Evolutionary conservation across 1,139 yeast genomes (phyloP).

Genomic region (Spathaspora sp.): DNA sequence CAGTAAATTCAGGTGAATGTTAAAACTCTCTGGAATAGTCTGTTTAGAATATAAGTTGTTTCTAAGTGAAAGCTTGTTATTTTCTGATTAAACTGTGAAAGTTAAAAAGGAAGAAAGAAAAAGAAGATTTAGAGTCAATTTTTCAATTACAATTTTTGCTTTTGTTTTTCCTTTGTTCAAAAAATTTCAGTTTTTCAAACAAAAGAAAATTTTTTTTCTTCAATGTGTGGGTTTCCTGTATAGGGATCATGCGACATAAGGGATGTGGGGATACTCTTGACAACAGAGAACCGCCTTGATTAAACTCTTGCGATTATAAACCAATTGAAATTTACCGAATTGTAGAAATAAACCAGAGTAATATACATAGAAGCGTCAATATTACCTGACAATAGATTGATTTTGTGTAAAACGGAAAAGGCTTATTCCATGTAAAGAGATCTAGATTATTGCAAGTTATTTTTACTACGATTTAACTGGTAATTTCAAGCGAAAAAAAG

Average conservation of each 20-base stretch:
- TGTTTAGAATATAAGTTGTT: not conserved
- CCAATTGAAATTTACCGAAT: not conserved
- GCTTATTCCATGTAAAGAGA: too few species aligned
- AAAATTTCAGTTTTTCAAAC: not conserved
- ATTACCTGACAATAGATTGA: too few species aligned
- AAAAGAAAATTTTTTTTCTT: not conserved
- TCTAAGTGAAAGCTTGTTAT: not conserved
- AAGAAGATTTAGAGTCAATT: not conserved
- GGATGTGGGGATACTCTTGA: not conserved
- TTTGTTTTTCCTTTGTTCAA: not conserved
- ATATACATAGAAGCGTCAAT: too few species aligned
- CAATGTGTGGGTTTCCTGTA: not conserved
- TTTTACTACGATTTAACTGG: too few species aligned
- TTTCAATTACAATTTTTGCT: not conserved
- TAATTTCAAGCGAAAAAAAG: too few species aligned
- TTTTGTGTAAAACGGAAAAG: too few species aligned
- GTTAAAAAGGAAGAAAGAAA: not conserved
- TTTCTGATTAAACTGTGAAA: not conserved
- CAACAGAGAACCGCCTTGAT: not conserved
- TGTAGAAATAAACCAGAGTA: not conserved
- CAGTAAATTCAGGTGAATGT: not conserved
- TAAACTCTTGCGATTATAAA: not conserved
- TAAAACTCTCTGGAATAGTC: not conserved
- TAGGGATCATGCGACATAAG: not conserved
- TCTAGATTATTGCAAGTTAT: too few species aligned